These are phyloP conservation scores for Crucibulum laeve DNA, from an alignment of 768 basidiomycete genomes.

Conservation along the genomic window DNA sequence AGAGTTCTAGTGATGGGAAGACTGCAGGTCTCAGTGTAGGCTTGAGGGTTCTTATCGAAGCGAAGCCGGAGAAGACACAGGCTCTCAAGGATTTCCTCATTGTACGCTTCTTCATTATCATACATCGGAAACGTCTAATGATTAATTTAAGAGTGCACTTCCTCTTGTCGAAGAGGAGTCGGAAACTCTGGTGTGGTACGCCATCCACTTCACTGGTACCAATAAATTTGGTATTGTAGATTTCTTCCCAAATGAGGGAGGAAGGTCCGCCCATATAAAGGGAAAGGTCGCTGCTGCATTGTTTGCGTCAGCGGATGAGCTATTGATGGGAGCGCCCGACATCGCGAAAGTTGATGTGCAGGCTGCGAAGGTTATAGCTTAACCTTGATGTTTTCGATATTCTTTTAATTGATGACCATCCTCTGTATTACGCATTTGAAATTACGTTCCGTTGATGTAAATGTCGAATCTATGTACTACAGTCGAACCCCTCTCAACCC, in stretches of 20 bases:
- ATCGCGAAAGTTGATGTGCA: constrained; percentile 27
- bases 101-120: constrained; percentile 16
- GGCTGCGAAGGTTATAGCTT: constrained; percentile 22
- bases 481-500: no score
- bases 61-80: constrained; percentile 29
- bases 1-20: constrained; percentile 9
- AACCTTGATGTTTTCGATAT: no score
- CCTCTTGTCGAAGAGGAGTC: constrained; percentile 29
- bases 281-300: constrained; percentile 30
- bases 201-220: constrained; percentile 30
- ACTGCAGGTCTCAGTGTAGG: constrained; percentile 23
- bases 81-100: constrained; percentile 28
- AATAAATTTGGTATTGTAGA: constrained; percentile 32
- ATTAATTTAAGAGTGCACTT: constrained; percentile 20
- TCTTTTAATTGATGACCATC: no score
- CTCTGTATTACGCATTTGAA: no score
- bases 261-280: constrained; percentile 24
- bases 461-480: no score
- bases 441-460: no score
- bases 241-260: constrained; percentile 28
- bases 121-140: background rate
- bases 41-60: constrained; percentile 27
- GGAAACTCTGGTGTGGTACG: constrained; percentile 31
- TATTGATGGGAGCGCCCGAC: constrained; percentile 23
- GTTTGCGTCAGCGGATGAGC: constrained; percentile 24